phyloP scores from a whole-genome alignment of 805 yeast species.

The Candida tibetensis region DNA sequence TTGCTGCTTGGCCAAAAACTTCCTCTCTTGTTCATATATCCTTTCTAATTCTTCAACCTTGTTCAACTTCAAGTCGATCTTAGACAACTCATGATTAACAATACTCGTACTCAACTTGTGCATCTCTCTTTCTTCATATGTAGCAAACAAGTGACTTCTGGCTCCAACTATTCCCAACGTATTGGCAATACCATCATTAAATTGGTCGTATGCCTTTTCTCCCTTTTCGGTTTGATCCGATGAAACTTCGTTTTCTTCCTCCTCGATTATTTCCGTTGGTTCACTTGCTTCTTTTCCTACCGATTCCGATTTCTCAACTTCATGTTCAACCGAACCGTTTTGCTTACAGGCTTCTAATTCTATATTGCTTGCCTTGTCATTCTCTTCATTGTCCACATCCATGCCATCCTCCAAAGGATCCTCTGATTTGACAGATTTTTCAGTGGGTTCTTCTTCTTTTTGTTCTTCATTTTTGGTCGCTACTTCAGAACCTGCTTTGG shows the following conservation, averaged over 20 bases:
- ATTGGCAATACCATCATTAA: conserved; percentile 62
- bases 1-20: conserved; percentile 56
- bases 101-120: conserved; percentile 54
- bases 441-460: conserved; percentile 5
- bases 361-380: conserved; percentile 1
- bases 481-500: conserved; percentile 7
- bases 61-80: conserved; percentile 60
- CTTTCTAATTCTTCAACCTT: conserved; percentile 62
- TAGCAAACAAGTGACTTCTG: conserved; percentile 74
- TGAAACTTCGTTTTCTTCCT: conserved; percentile 8
- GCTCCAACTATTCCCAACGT: conserved; percentile 78
- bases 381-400: conserved; percentile 2
- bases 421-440: conserved; percentile 1
- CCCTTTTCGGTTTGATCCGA: conserved; percentile 4
- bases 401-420: conserved; percentile 1
- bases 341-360: conserved; percentile 3
- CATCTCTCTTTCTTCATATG: conserved; percentile 77
- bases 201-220: conserved; percentile 1
- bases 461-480: conserved; percentile 7
- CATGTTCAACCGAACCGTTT: conserved; percentile 1
- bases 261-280: conserved; percentile 10
- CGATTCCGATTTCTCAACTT: conserved; percentile 6
- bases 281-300: conserved; percentile 15
- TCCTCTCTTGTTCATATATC: conserved; percentile 63
- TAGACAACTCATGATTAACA: conserved; percentile 59